Base-by-base conservation (phyloP, 2,329 filamentous ascomycete genomes). In the Paracoccidioides brasiliensis region DNA sequence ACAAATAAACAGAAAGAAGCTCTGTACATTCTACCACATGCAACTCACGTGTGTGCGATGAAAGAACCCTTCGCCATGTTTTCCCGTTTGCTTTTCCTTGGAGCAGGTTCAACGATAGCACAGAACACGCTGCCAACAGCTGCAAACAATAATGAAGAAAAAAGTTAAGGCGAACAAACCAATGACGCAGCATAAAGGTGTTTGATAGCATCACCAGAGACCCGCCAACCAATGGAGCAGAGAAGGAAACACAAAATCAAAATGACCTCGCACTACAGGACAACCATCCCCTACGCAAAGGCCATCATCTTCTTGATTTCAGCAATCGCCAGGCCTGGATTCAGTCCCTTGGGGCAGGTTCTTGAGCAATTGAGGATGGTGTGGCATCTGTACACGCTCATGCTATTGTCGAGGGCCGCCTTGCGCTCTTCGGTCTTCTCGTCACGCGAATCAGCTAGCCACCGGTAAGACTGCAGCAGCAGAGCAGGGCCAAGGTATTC, bases 301-400 rank as follows among this genome's bases (percentile, higher is more conserved):
- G 90, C 83, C 87, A 97, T 86, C 76, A 85, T 82, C 86, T 96
- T 96, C 87, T 97, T 97, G 74, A 96, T 95, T 80, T 96, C 87
- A 54, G 90, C 90, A 76, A 98, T 95, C 15, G 93, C 93, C 70
- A 88, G 80, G 62, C 88, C 93, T 22, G 93, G 93, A 79, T 98
- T 98, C 65, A 98, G 76, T 48, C 93, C 93, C 88, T 98, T 98
- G 70, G 93, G 93, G 75, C 93, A 98, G 55, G 91, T 95, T 73
- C 89, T 81, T 63, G 90, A 91, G 83, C 91, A 98, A 82, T 98
- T 98, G 66, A 98, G 83, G 70, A 98, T 98, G 61, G 93, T 98
- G 80, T 98, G 93, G 81, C 93, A 98, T 69, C 93, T 83, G 81
- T 98, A 98, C 73, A 98, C 73, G 75, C 87, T 94, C 93, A 98